phyloP scores from a whole-genome alignment of 2,329 filamentous ascomycete genomes.

The Clonostachys rosea region DNA sequence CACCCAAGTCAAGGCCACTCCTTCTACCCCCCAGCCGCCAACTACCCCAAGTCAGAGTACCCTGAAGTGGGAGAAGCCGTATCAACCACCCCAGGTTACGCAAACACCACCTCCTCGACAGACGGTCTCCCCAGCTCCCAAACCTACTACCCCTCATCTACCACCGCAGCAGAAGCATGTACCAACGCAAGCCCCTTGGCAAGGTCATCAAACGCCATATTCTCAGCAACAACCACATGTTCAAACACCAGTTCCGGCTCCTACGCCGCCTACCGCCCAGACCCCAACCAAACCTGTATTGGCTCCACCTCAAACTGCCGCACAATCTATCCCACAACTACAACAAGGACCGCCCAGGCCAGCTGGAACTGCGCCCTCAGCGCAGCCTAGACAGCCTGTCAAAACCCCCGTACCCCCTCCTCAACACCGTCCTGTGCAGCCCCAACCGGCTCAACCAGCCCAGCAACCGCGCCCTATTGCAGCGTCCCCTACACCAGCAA shows the following conservation, averaged over 20 bases:
- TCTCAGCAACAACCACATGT: background rate
- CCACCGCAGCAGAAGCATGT: constrained; percentile 13
- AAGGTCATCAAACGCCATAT: background rate
- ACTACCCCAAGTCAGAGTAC: constrained; percentile 12
- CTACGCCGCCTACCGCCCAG: constrained; percentile 6
- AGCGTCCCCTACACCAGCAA: constrained; percentile 18
- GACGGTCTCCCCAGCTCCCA: constrained; percentile 11
- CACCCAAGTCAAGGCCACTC: constrained; percentile 16
- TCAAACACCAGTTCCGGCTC: background rate
- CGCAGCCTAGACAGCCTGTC: constrained; percentile 15
- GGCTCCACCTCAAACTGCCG: constrained; percentile 25
- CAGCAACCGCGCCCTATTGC: constrained; percentile 19
- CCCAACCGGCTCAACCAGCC: constrained; percentile 16
- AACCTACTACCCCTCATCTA: constrained; percentile 10
- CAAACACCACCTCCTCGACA: constrained; percentile 16
- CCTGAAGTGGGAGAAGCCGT: constrained; percentile 35
- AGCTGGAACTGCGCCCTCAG: constrained; percentile 11
- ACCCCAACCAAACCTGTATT: constrained; percentile 19
- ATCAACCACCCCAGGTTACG: constrained; percentile 23
- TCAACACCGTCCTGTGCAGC: constrained; percentile 22
- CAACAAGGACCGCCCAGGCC: constrained; percentile 23
- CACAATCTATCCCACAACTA: constrained; percentile 25
- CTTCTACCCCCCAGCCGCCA: constrained; percentile 11
- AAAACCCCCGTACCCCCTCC: constrained; percentile 22
- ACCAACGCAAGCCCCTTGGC: constrained; percentile 8